Conservation (phyloP, 164 flowering plant species). For the Kingdonia uniflora region DNA sequence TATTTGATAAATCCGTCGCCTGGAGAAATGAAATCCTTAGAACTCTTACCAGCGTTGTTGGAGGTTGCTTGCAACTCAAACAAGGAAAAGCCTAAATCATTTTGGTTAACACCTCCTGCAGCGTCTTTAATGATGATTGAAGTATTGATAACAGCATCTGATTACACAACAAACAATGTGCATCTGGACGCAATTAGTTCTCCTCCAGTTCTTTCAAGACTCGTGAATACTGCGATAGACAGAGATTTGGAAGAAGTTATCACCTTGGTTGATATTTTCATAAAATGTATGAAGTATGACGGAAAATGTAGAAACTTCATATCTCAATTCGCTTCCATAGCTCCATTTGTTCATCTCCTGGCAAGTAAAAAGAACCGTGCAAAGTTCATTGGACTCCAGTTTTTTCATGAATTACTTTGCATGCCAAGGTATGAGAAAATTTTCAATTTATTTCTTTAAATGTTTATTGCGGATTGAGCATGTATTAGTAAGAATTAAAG, state of each 20-base stretch:
- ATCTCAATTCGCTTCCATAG: slow-evolving; percentile 33
- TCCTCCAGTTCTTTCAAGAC: slow-evolving; percentile 40
- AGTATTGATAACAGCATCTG: slow-evolving; percentile 55
- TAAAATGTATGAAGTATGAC: slow-evolving; percentile 62
- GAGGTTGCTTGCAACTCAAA: slow-evolving; percentile 46
- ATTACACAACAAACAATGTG: slow-evolving; percentile 33
- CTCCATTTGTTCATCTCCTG: slow-evolving; percentile 42
- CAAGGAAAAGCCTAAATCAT: slow-evolving; percentile 15
- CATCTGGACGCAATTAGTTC: slow-evolving; percentile 50
- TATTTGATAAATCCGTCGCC: slow-evolving; percentile 66
- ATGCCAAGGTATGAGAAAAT: slow-evolving; percentile 49
- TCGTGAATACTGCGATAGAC: slow-evolving; percentile 29
- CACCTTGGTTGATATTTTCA: slow-evolving; percentile 46
- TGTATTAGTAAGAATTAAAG: too few species aligned
- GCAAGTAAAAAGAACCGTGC: slow-evolving; percentile 40
- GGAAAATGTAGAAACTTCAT: slow-evolving; percentile 50
- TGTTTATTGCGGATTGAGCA: slow-evolving; percentile 1
- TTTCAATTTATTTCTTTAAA: slow-evolving; percentile 1
- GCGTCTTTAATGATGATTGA: slow-evolving; percentile 73
- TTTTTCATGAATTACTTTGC: slow-evolving; percentile 55
- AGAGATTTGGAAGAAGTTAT: slow-evolving; percentile 31
- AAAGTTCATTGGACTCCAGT: slow-evolving; percentile 37
- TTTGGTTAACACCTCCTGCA: slow-evolving; percentile 40
- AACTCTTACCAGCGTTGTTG: slow-evolving; percentile 48
- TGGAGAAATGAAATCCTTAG: slow-evolving; percentile 44